Evolutionary conservation across 495 filamentous ascomycete species (phyloP).

Genomic region (Neurospora sp.): DNA sequence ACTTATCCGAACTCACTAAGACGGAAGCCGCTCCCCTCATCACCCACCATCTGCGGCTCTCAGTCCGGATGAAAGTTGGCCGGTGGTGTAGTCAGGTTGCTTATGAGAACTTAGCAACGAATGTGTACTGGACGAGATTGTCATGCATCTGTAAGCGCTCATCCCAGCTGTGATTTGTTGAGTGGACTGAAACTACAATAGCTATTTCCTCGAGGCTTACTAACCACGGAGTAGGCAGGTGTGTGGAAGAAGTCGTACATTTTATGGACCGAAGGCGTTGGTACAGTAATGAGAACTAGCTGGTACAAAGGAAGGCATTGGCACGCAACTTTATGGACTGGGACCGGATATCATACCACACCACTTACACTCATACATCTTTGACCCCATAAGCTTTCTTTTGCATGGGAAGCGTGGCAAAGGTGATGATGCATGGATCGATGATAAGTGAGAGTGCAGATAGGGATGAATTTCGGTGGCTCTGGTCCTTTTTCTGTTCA

Average conservation of each 20-base stretch:
- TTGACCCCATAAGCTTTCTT: not conserved
- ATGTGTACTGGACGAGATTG: not conserved
- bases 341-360: not conserved
- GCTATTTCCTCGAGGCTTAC: not conserved
- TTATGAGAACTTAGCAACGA: not conserved
- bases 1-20: not conserved
- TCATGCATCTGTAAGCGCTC: not conserved
- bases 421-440: not conserved
- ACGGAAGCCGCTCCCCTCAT: not conserved
- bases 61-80: not conserved
- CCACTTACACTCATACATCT: not conserved
- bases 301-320: not conserved
- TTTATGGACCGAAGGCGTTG: not conserved
- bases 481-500: constrained; percentile 1
- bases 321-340: not conserved
- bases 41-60: not conserved
- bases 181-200: not conserved
- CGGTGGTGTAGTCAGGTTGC: not conserved
- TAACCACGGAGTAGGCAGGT: not conserved
- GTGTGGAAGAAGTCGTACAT: not conserved
- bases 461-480: not conserved
- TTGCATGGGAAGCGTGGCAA: too few relatives aligned
- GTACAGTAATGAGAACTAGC: not conserved
- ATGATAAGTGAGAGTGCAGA: not conserved
- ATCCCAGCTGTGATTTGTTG: not conserved